Evolutionary conservation across 306 rosid species (phyloP), one percentile per base, ranked within the genome.

Genomic region (Canavalia gladiata): DNA sequence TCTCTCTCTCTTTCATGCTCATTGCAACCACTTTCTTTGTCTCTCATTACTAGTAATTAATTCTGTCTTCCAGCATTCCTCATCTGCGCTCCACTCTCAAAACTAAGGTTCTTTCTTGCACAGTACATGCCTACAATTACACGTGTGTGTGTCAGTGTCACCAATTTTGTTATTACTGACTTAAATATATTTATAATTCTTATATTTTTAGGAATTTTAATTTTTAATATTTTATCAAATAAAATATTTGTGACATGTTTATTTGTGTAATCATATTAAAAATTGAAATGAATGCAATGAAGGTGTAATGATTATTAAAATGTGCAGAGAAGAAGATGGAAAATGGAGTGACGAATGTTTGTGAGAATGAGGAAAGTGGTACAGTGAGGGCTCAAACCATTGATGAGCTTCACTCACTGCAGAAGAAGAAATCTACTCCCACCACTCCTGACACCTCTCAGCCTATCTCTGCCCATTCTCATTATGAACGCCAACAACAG

Each of bases 351-450:
- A 6, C 84, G 68, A 91, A 74, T 85, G 35, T 87, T 18, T 81
- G 89, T 68, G 91, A 90, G 33, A 87, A 92, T 0, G 76, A 45
- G 3, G 93, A 78, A 80, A 81, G 88, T 66, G 69, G 54, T 18
- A 76, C 98, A 0, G 91, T 94, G 43, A 94, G 74, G 77, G 98
- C 90, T 69, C 87, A 86, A 56, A 92, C 98, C 3, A 81, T 94
- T 39, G 97, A 92, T 8, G 97, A 94, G 84, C 93, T 94, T 63
- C 98, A 92, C 74, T 91, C 92, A 2, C 80, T 94, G 31, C 98
- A 94, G 91, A 88, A 6, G 83, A 94, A 94, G 89, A 92, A n/a
- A 67, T 79, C 97, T 0, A 80, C 89, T 1, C 92, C 92, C 2
- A 52, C 68, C 64, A 94, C 97, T 46, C 98, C 98, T 34, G 75